Evolutionary conservation across 2,329 filamentous ascomycete genomes (phyloP), one percentile per base, ranked within the genome.

Genomic region (Beauveria bassiana): DNA sequence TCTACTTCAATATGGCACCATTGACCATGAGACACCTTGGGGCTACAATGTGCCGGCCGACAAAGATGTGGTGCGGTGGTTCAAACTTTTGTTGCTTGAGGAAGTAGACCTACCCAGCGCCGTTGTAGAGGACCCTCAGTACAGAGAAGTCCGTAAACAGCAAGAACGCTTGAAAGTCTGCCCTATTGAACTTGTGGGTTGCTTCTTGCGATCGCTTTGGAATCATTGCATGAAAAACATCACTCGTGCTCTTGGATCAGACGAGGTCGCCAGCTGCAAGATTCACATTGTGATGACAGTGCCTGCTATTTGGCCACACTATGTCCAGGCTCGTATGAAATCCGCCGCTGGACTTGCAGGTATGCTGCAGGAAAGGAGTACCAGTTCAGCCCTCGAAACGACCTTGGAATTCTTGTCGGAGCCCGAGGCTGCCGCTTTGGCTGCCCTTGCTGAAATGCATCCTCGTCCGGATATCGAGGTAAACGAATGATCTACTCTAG

Each of bases 301-400:
- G 0, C 78, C 78, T 0, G 78, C 78, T 0, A 79, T 80, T 9
- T 81, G 78, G 78, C 73, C 75, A 0, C 65, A 70, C 0, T 77
- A 77, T 59, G 73, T 74, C 1, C 70, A 71, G 1, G 24, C 61
- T 0, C 62, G 69, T 0, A 79, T 81, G 77, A 63, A 67, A 0
- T 52, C 70, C 0, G 78, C 77, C 0, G 70, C 71, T 0, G 42
- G 64, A 0, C 20, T 54, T 0, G 74, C 78, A 0, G 78, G 78
- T 0, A 73, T 81, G 3, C 64, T 78, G 0, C 61, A 66, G 0
- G 9, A 43, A 0, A 65, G 73, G n/a, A n/a, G n/a, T n/a, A n/a
- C n/a, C n/a, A n/a, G n/a, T n/a, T n/a, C n/a, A n/a, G n/a, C n/a
- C n/a, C n/a, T n/a, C n/a, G n/a, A n/a, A n/a, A n/a, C n/a, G n/a